Conservation (phyloP, 768 basidiomycete genomes). For the Kwoniella bestiolae region DNA sequence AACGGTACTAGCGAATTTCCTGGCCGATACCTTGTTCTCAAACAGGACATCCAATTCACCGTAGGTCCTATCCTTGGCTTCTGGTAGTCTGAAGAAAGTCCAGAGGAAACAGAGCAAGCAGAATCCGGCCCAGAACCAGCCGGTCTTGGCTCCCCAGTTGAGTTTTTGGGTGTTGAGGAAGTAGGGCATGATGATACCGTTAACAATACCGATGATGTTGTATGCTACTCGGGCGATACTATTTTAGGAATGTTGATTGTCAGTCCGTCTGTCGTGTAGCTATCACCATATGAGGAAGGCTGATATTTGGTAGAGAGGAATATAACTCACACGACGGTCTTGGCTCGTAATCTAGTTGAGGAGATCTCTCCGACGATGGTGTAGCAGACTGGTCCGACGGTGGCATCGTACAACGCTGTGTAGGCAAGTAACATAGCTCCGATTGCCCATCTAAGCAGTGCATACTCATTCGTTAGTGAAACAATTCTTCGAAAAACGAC, state of each 20-base stretch:
- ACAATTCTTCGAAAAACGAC: neutral
- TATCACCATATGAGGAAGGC: too few species aligned
- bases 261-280: too few species aligned
- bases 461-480: neutral
- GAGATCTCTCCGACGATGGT: conserved; percentile 53
- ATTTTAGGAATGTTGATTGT: neutral
- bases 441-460: conserved; percentile 42
- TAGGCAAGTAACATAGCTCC: conserved; percentile 55
- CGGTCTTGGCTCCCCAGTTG: conserved; percentile 49
- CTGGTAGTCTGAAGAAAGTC: conserved; percentile 35
- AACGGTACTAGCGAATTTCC: conserved; percentile 43
- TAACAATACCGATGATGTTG: conserved; percentile 36
- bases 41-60: conserved; percentile 54
- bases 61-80: conserved; percentile 40
- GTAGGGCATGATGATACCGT: conserved; percentile 35
- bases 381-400: conserved; percentile 55
- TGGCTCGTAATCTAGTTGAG: conserved; percentile 55
- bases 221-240: conserved; percentile 33
- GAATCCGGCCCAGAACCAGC: conserved; percentile 45
- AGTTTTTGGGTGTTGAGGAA: conserved; percentile 32
- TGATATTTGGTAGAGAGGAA: conserved; percentile 25
- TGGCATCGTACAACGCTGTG: conserved; percentile 45
- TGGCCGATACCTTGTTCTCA: conserved; percentile 45
- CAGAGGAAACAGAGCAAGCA: conserved; percentile 26
- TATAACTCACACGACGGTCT: conserved; percentile 48